phyloP scores from a whole-genome alignment of 371 early-diverging fungal species.

The Circinella minor region DNA sequence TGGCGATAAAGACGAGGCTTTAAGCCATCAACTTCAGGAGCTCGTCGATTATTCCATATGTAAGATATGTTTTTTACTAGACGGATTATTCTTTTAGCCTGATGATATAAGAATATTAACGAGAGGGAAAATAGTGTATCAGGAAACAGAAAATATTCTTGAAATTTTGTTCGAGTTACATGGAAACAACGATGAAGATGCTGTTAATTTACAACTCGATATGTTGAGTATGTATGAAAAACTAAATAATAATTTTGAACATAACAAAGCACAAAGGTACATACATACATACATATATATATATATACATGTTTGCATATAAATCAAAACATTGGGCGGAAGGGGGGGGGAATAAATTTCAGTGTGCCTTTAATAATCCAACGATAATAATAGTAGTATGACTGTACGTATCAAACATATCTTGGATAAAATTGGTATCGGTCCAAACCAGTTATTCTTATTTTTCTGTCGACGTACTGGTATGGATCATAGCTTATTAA shows the following conservation, averaged over 20 bases:
- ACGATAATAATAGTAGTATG: not conserved
- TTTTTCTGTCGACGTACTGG: constrained; percentile 22
- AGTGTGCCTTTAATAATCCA: too few relatives aligned
- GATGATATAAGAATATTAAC: not conserved
- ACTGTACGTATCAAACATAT: not conserved
- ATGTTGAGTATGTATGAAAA: constrained; percentile 10
- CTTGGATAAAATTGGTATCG: constrained; percentile 9
- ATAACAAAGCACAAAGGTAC: too few relatives aligned
- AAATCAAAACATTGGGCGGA: not conserved
- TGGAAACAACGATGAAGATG: constrained; percentile 26
- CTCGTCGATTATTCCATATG: not conserved
- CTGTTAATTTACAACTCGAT: constrained; percentile 23
- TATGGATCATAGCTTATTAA: constrained; percentile 20
- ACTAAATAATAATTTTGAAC: not conserved
- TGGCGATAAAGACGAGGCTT: not conserved
- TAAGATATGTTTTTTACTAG: not conserved
- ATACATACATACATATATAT: too few relatives aligned
- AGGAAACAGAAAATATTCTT: constrained; percentile 7
- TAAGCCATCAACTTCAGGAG: not conserved
- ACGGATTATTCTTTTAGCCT: not conserved
- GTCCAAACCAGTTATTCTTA: constrained; percentile 22
- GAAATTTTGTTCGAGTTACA: constrained; percentile 18
- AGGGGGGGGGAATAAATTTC: too few relatives aligned
- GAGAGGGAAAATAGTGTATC: not conserved
- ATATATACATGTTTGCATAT: not conserved